Evolutionary conservation across 257 asterid species (phyloP).

Genomic region (Mitragyna speciosa): DNA sequence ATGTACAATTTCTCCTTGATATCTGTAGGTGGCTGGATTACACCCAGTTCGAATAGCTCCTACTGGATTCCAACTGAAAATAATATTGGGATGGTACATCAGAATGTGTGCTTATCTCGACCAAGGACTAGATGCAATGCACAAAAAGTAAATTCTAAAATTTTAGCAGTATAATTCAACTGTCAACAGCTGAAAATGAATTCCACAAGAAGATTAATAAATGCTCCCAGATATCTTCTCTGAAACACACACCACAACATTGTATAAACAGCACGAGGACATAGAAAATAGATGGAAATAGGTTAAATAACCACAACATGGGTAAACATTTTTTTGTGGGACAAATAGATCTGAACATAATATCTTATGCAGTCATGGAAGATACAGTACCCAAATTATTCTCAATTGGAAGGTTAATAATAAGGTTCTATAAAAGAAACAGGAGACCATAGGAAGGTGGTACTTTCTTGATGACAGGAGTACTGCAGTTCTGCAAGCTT

Average conservation of each 20-base stretch:
- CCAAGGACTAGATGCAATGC: not conserved
- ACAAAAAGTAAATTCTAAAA: not conserved
- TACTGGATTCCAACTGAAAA: slow-evolving; percentile 91
- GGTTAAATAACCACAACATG: not conserved
- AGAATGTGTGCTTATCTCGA: not conserved
- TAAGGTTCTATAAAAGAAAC: not conserved
- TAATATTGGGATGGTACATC: slow-evolving; percentile 2
- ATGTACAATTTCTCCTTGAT: slow-evolving; percentile 59
- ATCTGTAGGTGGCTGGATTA: slow-evolving; percentile 75
- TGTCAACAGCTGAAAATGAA: not conserved
- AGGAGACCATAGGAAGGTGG: not conserved
- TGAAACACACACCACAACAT: not conserved
- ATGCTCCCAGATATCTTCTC: not conserved
- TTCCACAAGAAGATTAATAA: not conserved
- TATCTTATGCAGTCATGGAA: not conserved
- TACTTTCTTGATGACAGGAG: not conserved
- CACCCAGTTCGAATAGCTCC: slow-evolving; percentile 90
- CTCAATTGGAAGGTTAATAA: not conserved
- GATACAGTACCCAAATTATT: not conserved
- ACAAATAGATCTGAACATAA: not conserved
- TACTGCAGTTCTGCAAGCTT: not conserved
- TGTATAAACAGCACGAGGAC: not conserved
- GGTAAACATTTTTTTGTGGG: not conserved
- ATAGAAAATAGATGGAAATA: not conserved
- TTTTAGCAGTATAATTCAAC: not conserved